Evolutionary conservation across 2,329 filamentous ascomycete genomes (phyloP), one percentile per base, ranked within the genome.

Genomic region (Pseudocercospora vitis): DNA sequence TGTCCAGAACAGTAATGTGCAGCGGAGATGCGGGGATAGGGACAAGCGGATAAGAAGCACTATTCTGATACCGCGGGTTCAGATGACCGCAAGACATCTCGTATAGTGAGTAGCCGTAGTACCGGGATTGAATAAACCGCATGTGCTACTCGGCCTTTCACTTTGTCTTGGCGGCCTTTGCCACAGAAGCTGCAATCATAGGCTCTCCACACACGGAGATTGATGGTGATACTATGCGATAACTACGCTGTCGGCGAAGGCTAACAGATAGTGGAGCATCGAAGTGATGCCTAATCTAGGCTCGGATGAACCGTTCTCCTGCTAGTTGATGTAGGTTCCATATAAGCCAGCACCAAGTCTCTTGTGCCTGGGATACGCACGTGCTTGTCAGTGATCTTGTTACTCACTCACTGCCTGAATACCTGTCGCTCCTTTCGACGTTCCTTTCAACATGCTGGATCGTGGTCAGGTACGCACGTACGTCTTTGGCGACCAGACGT

Each of bases 401-500:
- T 39, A 18, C 35, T 23, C 16, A 39, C 35, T 39, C 35, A 18
- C 21, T 21, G 18, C n/a, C 21, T 39, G 14, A 19, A 39, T 19
- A 39, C 14, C 35, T 18, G 11, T 14, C 35, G 35, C 35, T 37
- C 16, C 35, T 16, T 21, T 39, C 19, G 21, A 18, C 31, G 31
- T 18, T 26, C 35, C 40, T 14, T 31, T n/a, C 48, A 40, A 32
- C 19, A 55, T 55, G 53, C 35, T 28, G 19, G 33, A 48, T 18
- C 24, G 21, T n/a, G 16, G 33, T 24, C 42, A 24, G 23, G 49
- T 55, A 37, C 48, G 33, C 11, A 42, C 46, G 42, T 57, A 57
- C 47, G 51, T 61, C n/a, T 63, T 63, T 52, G 61, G 61, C 5
- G 59, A 63, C 46, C 59, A 62, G 50, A 63, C 61, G 16, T 59